Base-by-base conservation (phyloP, 352 stramenopile genomes). In the Phytophthora cactorum region DNA sequence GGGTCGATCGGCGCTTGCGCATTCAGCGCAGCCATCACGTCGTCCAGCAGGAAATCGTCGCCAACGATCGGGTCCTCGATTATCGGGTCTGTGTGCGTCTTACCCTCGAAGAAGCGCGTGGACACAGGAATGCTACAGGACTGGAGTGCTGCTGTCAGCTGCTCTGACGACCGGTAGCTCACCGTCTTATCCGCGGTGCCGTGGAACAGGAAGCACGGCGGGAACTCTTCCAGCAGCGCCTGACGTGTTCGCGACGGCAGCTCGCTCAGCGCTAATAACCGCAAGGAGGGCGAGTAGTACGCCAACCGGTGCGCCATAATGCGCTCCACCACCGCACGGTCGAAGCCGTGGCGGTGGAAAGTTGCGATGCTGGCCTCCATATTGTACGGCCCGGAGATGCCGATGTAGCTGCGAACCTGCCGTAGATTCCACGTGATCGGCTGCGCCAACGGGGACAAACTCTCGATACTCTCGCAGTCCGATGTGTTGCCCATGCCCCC, bases 51-150 rank as follows among this genome's bases (percentile, higher is more conserved):
- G 39, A 87, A 79, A 58, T 92, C 78, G 64, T 92, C 80, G 49
- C 84, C 84, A 15, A 78, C 52, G 32, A 90, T 92, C 10, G 84
- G 84, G 63, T 92, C 84, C 63, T 98, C 93, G 50, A 98, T 88
- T 65, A 98, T 98, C 25, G 92, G 89, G 75, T 98, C 93, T 5
- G 93, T 98, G 70, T 98, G 93, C 15, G 83, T 92, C 84, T 93
- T 97, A 59, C 73, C 75, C 17, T 84, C 59, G 49, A 97, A 98
- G 34, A 84, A 87, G 38, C 83, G 72, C 45, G 80, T 76, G n/a
- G 77, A 75, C 12, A 93, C 85, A 5, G 56, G 60, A 7, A 87
- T 59, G 4, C 64, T 72, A 47, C 81, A 85, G 7, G 77, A 57
- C 52, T 74, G 47, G 28, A 95, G 70, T 2, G 84, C 76, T 5